Evolutionary conservation across 1,284 basidiomycete genomes (phyloP), one percentile per base, ranked within the genome.

Genomic region (Xanthoconium separans): DNA sequence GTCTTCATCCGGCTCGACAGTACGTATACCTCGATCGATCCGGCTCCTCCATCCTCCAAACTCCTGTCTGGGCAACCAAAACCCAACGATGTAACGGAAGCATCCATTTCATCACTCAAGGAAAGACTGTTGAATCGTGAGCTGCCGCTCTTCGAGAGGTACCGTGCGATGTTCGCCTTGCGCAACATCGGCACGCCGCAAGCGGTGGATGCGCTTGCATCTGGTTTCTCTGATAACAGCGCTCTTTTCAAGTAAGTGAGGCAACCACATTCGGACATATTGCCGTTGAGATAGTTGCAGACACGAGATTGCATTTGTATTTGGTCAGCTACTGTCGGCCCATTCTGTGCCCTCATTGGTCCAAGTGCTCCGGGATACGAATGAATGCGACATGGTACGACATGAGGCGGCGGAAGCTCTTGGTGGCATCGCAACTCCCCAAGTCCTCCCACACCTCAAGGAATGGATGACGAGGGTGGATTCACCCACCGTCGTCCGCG

Each of bases 321-420:
- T 99, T 65, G 97, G 97, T 18, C 97, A 99, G 73, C 82, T 99
- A 33, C 85, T 92, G 50, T 95, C 93, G 6, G 82, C 89, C 1
- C 87, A 95, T 66, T 92, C 93, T 1, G 91, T 98, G 22, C 93
- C 95, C 2, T 81, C 89, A 2, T 81, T 99, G 27, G 70, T 98
- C 40, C 72, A 80, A 37, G 92, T 97, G 16, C 79, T 99, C 10
- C 76, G 84, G 58, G 78, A 96, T 61, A 57, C 69, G 1, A 69
- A 74, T 1, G 97, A 99, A 73, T 89, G 90, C 45, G 94, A 97
- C 55, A 99, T 99, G 97, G 97, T 99, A 6, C 85, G 97, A 24
- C 97, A 99, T 66, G 97, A 99, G 74, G 97, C 96, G 20, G 97
- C 97, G 7, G 97, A 99, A 73, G 97, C 97, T 3, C 82, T 99